A percentile compares a stretch with the other conserved stretches of the same genome.
Conservation (phyloP, 352 stramenopile genomes). For the Pythium monospermum region DNA sequence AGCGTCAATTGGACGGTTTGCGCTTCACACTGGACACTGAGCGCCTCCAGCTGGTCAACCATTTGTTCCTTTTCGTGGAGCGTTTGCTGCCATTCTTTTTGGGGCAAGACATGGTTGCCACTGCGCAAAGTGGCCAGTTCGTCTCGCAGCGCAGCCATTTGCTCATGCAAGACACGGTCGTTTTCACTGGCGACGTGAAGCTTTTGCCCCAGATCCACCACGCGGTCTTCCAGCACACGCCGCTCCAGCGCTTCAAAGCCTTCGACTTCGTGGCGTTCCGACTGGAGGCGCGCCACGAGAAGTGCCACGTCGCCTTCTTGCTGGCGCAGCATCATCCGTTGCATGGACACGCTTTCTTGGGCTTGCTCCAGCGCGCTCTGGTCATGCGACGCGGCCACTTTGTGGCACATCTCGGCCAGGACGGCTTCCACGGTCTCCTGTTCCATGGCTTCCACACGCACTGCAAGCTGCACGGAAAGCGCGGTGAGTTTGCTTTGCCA, state of each 20-base stretch:
- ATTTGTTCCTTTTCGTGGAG: constrained; percentile 21
- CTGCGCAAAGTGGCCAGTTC: constrained; percentile 25
- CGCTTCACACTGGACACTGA: constrained; percentile 16
- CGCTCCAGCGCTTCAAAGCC: constrained; percentile 46
- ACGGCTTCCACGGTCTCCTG: constrained; percentile 27
- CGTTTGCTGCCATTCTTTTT: constrained; percentile 26
- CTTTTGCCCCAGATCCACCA: constrained; percentile 47
- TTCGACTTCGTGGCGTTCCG: constrained; percentile 24
- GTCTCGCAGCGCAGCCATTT: constrained; percentile 26
- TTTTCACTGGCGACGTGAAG: constrained; percentile 42
- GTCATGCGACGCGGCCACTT: constrained; percentile 23
- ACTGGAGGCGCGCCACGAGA: constrained; percentile 13
- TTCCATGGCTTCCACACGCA: constrained; percentile 19
- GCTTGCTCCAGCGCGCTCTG: constrained; percentile 7
- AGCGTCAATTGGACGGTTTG: constrained; percentile 19
- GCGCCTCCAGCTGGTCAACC: constrained; percentile 27
- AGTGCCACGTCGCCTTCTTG: constrained; percentile 11
- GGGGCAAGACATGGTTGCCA: constrained; percentile 20
- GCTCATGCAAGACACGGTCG: constrained; percentile 4
- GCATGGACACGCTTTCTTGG: constrained; percentile 15
- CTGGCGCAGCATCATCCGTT: constrained; percentile 5
- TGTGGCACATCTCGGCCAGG: constrained; percentile 30
- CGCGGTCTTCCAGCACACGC: constrained; percentile 40
- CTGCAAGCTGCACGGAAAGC: constrained; percentile 18
- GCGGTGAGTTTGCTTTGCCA: constrained; percentile 26